Conservation (phyloP, 129 eudicot species). For the Pittosporum tobira region DNA sequence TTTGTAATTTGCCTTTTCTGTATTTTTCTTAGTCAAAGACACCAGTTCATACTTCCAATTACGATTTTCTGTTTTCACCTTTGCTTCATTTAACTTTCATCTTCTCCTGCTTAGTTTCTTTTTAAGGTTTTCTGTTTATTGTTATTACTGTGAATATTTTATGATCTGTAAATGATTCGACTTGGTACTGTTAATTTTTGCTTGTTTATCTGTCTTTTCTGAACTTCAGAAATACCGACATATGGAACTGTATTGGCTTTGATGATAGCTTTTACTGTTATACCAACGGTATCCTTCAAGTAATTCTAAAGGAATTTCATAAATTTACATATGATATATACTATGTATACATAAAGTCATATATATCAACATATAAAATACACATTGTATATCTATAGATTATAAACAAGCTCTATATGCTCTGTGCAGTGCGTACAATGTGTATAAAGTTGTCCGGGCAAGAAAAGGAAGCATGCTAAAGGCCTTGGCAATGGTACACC, state of each 20-base stretch:
- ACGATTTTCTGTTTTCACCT: no score
- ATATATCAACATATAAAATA: no score
- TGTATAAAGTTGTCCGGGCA: conserved; percentile 65
- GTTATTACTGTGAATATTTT: background rate
- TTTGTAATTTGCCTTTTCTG: no score
- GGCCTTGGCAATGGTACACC: conserved; percentile 96
- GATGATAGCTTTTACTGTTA: conserved; percentile 67
- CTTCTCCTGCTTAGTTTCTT: background rate
- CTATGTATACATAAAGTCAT: no score
- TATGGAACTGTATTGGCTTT: conserved; percentile 42
- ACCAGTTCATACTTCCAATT: no score
- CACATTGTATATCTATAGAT: no score
- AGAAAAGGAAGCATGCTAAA: conserved; percentile 85
- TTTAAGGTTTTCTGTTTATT: background rate
- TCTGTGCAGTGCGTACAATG: conserved; percentile 57
- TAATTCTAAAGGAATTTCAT: no score
- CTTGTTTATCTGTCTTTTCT: conserved; percentile 10
- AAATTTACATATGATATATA: no score
- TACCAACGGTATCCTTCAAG: conserved; percentile 82
- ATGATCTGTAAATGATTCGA: background rate
- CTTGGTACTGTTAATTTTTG: conserved; percentile 3
- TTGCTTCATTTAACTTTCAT: background rate
- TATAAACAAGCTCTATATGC: no score
- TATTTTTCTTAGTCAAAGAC: no score
- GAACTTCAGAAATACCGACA: conserved; percentile 53